Percentiles rank a stretch among this genome's conserved stretches.
These are phyloP conservation scores for Elsinoe fawcettii DNA, from an alignment of 2,329 filamentous ascomycete species.

Conservation along the genomic window DNA sequence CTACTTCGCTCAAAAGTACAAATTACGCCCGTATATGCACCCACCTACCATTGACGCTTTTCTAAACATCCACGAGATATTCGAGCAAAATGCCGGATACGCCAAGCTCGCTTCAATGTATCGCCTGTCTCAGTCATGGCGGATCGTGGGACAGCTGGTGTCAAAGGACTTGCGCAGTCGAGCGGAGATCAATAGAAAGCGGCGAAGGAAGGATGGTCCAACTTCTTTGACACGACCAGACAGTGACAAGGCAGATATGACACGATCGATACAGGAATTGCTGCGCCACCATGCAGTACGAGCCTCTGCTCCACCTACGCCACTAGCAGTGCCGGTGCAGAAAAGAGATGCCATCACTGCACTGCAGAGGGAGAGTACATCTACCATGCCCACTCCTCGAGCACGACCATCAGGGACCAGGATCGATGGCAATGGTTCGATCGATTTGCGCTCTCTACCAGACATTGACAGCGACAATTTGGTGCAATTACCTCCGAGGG, in stretches of 20 bases:
- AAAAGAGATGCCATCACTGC: constrained; percentile 9
- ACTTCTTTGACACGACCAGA: no score
- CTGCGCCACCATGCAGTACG: not conserved
- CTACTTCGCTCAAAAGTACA: constrained; percentile 40
- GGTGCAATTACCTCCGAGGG: constrained; percentile 4
- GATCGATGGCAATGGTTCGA: not conserved
- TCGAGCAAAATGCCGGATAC: constrained; percentile 48
- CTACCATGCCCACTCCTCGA: constrained; percentile 48
- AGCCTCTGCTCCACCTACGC: constrained; percentile 19
- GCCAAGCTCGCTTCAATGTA: constrained; percentile 44
- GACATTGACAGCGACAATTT: constrained; percentile 8
- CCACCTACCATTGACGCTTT: constrained; percentile 33
- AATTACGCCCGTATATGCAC: constrained; percentile 32
- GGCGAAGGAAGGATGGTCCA: not conserved
- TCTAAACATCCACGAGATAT: constrained; percentile 32
- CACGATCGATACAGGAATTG: not conserved
- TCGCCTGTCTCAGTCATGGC: constrained; percentile 52
- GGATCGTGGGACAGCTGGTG: constrained; percentile 46
- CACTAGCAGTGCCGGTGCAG: constrained; percentile 16
- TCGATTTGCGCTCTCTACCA: not conserved
- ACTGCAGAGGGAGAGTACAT: constrained; percentile 36
- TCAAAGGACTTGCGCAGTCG: constrained; percentile 41
- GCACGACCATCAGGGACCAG: constrained; percentile 32
- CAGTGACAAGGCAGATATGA: not conserved
- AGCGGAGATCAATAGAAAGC: constrained; percentile 1